Evolutionary conservation across 306 rosid genomes (phyloP).

Genomic region (Vigna nakashimae): DNA sequence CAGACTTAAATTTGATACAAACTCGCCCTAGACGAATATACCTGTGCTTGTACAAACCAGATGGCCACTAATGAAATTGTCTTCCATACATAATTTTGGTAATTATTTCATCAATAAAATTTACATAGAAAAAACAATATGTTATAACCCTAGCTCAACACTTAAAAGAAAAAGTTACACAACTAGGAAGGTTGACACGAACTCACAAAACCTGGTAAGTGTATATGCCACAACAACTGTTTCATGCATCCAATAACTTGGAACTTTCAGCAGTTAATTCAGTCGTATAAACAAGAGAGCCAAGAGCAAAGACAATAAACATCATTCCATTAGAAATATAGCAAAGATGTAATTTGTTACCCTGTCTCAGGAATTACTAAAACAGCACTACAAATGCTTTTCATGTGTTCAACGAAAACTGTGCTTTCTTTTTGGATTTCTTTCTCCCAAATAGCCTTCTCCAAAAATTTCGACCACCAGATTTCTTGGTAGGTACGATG

Average conservation of each 20-base stretch:
- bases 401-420: constrained; percentile 51
- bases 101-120: not conserved
- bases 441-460: constrained; percentile 73
- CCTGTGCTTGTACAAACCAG: no score
- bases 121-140: not conserved
- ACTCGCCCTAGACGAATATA: no score
- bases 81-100: constrained; percentile 1
- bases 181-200: not conserved
- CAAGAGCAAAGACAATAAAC: constrained; percentile 24
- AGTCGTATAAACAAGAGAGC: constrained; percentile 32
- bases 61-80: not conserved
- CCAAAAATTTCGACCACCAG: constrained; percentile 63
- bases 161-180: not conserved
- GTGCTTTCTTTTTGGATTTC: constrained; percentile 60
- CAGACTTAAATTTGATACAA: no score
- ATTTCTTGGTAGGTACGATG: constrained; percentile 70
- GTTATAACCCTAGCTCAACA: not conserved
- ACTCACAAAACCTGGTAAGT: not conserved
- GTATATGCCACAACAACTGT: not conserved
- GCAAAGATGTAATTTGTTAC: not conserved
- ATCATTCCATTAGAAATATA: constrained; percentile 18
- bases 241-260: constrained; percentile 21
- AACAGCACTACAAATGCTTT: constrained; percentile 35
- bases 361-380: constrained; percentile 32
- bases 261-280: constrained; percentile 32